phyloP scores from a whole-genome alignment of 2,329 filamentous ascomycete species.

The Calonectria hawksworthii region DNA sequence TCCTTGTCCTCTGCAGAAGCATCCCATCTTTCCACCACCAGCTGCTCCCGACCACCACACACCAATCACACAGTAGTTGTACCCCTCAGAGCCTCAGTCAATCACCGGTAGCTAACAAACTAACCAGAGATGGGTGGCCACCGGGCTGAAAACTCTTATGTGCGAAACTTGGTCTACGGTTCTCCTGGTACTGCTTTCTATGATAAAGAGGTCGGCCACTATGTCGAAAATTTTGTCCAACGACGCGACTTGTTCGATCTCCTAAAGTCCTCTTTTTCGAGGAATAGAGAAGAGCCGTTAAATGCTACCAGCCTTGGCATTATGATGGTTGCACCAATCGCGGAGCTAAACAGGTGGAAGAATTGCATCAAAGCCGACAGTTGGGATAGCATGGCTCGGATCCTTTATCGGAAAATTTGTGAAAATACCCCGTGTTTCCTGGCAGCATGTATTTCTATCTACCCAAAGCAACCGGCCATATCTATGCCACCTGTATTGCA shows the following conservation, averaged over 20 bases:
- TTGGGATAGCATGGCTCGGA: neutral
- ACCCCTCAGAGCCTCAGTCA: no score
- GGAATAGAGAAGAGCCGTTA: accelerated
- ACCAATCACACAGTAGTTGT: no score
- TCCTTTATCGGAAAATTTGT: neutral
- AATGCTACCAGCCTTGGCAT: neutral
- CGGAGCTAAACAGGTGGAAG: neutral
- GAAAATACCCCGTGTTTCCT: neutral
- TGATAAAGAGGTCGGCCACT: neutral
- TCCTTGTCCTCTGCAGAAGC: no score
- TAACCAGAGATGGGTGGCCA: no score
- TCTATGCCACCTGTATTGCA: neutral
- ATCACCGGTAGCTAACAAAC: no score
- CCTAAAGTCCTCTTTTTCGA: neutral
- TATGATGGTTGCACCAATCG: neutral
- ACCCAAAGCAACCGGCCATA: no score
- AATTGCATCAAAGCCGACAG: no score
- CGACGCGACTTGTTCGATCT: neutral
- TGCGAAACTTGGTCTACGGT: no score
- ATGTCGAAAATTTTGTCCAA: neutral
- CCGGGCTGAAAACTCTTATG: no score
- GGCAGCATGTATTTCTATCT: neutral
- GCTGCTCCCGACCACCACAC: no score
- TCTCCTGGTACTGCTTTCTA: no score
- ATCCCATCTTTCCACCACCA: no score